These are phyloP conservation scores for Juglanconis oblonga DNA, from an alignment of 2,329 filamentous ascomycete species.

Conservation along the genomic window DNA sequence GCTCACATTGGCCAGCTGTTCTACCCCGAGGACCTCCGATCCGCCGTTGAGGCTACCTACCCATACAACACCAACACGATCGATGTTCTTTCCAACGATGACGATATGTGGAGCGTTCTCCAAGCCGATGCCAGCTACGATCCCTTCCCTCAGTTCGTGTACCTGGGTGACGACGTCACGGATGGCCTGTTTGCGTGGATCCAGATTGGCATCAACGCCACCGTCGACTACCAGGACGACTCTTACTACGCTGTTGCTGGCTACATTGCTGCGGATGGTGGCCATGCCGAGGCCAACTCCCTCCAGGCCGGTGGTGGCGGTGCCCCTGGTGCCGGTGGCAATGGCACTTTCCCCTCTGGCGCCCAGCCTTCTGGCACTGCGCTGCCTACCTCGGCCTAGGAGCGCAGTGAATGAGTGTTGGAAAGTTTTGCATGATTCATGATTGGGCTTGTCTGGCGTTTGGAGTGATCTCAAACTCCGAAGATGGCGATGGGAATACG, in stretches of 20 bases:
- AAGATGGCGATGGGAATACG: no score
- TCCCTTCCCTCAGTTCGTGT: constrained; percentile 50
- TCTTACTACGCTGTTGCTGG: constrained; percentile 16
- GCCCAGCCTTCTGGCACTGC: constrained; percentile 1
- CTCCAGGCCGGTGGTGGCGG: not conserved
- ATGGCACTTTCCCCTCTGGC: constrained; percentile 9
- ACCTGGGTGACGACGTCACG: constrained; percentile 45
- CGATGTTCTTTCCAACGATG: constrained; percentile 28
- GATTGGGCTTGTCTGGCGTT: no score
- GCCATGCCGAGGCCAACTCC: constrained; percentile 11
- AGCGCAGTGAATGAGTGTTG: not conserved
- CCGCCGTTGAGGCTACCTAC: constrained; percentile 27
- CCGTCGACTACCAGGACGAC: constrained; percentile 26
- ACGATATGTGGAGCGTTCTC: constrained; percentile 30
- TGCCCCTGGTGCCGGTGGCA: not conserved
- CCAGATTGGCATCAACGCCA: constrained; percentile 42
- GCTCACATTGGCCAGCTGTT: constrained; percentile 32
- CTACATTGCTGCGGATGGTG: constrained; percentile 13
- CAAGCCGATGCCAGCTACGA: constrained; percentile 31
- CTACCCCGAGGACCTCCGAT: constrained; percentile 28
- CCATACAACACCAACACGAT: constrained; percentile 30
- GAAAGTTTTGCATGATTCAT: no score
- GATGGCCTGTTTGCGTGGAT: constrained; percentile 49
- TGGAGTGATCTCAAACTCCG: not conserved
- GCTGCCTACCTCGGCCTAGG: constrained; percentile 1